Percentiles rank a stretch among this genome's conserved stretches.
Evolutionary conservation across 805 yeast genomes (phyloP).

Genomic region (Isabelozyma rhagii): DNA sequence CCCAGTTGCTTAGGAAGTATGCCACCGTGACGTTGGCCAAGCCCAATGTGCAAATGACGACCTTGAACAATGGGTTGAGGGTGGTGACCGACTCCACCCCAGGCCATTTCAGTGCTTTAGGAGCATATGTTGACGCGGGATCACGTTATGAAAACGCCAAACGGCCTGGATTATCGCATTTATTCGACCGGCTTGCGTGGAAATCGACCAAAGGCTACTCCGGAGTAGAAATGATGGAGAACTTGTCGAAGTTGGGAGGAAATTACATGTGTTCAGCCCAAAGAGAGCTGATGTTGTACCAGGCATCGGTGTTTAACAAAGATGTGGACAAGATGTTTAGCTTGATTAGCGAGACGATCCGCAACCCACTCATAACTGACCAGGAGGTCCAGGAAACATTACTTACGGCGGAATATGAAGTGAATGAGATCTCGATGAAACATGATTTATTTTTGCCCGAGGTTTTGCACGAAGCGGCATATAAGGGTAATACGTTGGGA

Average conservation of each 20-base stretch:
- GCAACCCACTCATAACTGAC: conserved; percentile 62
- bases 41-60: conserved; percentile 24
- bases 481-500: conserved; percentile 69
- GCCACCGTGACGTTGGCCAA: conserved; percentile 4
- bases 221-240: conserved; percentile 71
- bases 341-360: conserved; percentile 73
- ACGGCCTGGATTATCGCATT: conserved; percentile 73
- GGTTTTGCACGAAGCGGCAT: conserved; percentile 83
- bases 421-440: conserved; percentile 75
- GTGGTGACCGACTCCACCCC: conserved; percentile 84
- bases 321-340: conserved; percentile 80
- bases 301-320: conserved; percentile 87
- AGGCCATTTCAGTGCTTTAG: conserved; percentile 88
- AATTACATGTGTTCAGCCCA: conserved; percentile 91
- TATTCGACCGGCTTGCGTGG: conserved; percentile 83
- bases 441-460: conserved; percentile 88
- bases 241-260: conserved; percentile 81
- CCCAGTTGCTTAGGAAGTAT: neutral
- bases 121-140: conserved; percentile 88
- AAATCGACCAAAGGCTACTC: conserved; percentile 58
- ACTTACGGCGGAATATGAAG: conserved; percentile 74
- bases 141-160: conserved; percentile 69
- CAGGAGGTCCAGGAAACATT: conserved; percentile 74
- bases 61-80: conserved; percentile 71
- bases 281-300: conserved; percentile 88